Conservation (phyloP, 1,139 yeast species). For the Pichia terricola region DNA sequence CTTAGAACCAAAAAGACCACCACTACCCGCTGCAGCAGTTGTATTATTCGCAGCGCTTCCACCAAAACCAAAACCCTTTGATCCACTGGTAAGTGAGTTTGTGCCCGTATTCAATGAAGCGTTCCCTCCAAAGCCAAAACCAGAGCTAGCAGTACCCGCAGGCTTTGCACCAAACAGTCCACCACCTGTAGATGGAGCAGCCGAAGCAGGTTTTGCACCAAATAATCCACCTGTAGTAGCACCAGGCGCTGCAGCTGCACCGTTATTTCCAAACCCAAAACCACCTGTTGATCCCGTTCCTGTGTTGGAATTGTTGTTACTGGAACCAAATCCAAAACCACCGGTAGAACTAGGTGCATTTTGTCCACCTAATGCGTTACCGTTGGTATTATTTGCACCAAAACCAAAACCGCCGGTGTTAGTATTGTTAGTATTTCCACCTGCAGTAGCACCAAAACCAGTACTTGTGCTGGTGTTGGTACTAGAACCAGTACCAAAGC, state of each 20-base stretch:
- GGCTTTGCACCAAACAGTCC: conserved; percentile 16
- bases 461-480: conserved; percentile 13
- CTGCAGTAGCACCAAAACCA: conserved; percentile 4
- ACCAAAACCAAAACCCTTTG: conserved; percentile 15
- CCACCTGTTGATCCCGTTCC: conserved; percentile 9
- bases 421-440: conserved; percentile 3
- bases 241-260: not conserved
- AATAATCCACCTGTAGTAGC: conserved; percentile 7
- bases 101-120: conserved; percentile 2
- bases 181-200: conserved; percentile 6
- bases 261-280: conserved; percentile 25
- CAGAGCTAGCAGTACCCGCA: conserved; percentile 1
- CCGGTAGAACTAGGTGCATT: conserved; percentile 6
- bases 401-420: not conserved
- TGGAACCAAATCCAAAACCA: conserved; percentile 23
- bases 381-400: conserved; percentile 24
- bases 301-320: conserved; percentile 19
- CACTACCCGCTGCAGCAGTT: conserved; percentile 1
- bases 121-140: conserved; percentile 6
- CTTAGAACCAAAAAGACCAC: conserved; percentile 12
- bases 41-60: conserved; percentile 8
- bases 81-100: not conserved
- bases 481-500: conserved; percentile 8
- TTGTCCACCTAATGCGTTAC: conserved; percentile 5
- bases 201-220: conserved; percentile 20